A percentile compares a stretch with the other conserved stretches of the same genome.
phyloP scores from a whole-genome alignment of 1,284 basidiomycete genomes.

The Tilletia horrida region DNA sequence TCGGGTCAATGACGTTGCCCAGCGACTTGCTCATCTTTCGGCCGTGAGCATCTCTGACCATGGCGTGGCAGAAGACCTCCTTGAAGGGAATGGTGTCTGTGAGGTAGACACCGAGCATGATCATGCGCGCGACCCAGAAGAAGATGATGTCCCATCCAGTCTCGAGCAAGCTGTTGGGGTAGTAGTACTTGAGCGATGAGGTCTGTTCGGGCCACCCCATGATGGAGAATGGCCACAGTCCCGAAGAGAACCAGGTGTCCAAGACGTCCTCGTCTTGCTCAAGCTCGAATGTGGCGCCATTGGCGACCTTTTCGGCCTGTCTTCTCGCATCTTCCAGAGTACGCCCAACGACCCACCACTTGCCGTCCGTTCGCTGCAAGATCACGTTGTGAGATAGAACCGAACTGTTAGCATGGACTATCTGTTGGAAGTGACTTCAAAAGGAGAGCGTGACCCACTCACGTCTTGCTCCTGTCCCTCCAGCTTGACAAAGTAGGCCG shows the following conservation, averaged over 20 bases:
- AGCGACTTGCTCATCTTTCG: constrained; percentile 99
- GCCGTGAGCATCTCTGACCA: constrained; percentile 97
- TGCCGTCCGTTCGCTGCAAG: constrained; percentile 31
- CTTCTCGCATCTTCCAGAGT: constrained; percentile 73
- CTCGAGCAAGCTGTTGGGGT: constrained; percentile 84
- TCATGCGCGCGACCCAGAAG: constrained; percentile 99
- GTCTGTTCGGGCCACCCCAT: constrained; percentile 84
- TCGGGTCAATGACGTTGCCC: constrained; percentile 95
- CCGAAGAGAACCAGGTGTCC: constrained; percentile 99
- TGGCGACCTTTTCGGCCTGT: constrained; percentile 72
- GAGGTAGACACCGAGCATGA: constrained; percentile 82
- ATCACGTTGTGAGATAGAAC: background rate
- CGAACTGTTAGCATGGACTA: background rate
- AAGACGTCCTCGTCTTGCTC: constrained; percentile 96
- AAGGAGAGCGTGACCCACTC: constrained; percentile 57
- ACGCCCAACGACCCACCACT: constrained; percentile 78
- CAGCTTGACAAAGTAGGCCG: constrained; percentile 87
- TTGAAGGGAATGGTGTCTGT: constrained; percentile 90
- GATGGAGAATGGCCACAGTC: constrained; percentile 95
- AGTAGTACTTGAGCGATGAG: constrained; percentile 63
- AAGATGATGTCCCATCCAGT: constrained; percentile 99
- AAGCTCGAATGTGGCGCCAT: constrained; percentile 68
- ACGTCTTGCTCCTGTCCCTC: constrained; percentile 72
- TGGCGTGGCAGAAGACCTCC: constrained; percentile 97
- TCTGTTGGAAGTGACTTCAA: background rate